These are phyloP conservation scores for Eutypella sp. DNA, from an alignment of 2,329 filamentous ascomycete species.

Conservation along the genomic window DNA sequence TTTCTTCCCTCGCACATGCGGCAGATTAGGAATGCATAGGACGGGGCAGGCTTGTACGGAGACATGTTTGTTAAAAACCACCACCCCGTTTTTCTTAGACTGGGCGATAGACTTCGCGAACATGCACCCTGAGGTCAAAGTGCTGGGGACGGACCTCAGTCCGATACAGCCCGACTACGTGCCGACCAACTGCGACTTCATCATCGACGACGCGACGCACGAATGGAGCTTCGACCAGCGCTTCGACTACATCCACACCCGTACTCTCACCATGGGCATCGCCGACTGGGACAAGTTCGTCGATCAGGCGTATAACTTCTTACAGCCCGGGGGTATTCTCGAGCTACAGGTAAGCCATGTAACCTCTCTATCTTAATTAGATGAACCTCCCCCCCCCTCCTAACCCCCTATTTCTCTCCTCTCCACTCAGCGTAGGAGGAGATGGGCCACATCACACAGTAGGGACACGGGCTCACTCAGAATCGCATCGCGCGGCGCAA, in stretches of 20 bases:
- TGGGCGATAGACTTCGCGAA: slow-evolving; percentile 17
- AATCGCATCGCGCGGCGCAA: not conserved
- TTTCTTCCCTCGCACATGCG: not conserved
- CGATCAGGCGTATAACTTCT: slow-evolving; percentile 12
- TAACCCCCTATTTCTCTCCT: too few relatives aligned
- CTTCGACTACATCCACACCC: slow-evolving; percentile 21
- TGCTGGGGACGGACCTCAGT: slow-evolving; percentile 15
- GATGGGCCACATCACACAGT: not conserved
- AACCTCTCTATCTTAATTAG: too few relatives aligned
- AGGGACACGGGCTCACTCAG: not conserved
- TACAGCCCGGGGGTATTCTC: slow-evolving; percentile 19
- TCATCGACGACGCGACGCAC: slow-evolving; percentile 45
- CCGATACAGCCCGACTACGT: slow-evolving; percentile 17
- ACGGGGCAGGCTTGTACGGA: too few relatives aligned
- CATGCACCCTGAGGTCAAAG: slow-evolving; percentile 12
- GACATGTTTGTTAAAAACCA: too few relatives aligned
- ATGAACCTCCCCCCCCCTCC: too few relatives aligned
- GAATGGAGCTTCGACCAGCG: slow-evolving; percentile 31
- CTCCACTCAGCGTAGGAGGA: too few relatives aligned
- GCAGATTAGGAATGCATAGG: too few relatives aligned
- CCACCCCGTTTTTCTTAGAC: slow-evolving; percentile 6
- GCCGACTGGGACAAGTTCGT: slow-evolving; percentile 15
- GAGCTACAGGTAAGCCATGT: slow-evolving; percentile 19
- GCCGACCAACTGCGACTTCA: slow-evolving; percentile 14
- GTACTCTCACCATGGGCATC: slow-evolving; percentile 16